phyloP scores from a whole-genome alignment of 1,139 yeast species.

The Tardiomyces blankii region DNA sequence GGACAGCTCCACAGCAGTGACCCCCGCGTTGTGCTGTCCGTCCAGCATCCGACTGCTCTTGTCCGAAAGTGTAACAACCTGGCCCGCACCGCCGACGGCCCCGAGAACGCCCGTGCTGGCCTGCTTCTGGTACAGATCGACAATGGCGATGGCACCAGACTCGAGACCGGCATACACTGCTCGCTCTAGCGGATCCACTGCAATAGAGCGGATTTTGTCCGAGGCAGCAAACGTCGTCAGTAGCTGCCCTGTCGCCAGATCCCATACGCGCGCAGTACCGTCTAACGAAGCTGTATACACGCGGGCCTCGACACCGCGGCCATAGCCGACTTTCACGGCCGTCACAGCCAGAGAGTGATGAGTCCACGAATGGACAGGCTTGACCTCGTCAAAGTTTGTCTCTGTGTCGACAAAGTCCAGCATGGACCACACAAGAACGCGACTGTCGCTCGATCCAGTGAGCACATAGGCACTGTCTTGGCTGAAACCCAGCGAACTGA shows the following conservation, averaged over 20 bases:
- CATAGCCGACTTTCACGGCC: constrained; percentile 44
- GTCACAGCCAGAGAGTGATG: constrained; percentile 73
- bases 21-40: constrained; percentile 21
- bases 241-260: constrained; percentile 26
- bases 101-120: constrained; percentile 34
- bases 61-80: constrained; percentile 21
- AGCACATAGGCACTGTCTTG: constrained; percentile 58
- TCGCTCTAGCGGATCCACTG: constrained; percentile 77
- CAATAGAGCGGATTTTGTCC: constrained; percentile 43
- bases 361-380: constrained; percentile 42
- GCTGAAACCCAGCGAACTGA: constrained; percentile 49
- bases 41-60: constrained; percentile 3
- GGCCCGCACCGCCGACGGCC: constrained; percentile 51
- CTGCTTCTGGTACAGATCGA: constrained; percentile 45
- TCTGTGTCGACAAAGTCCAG: constrained; percentile 42
- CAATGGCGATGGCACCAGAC: constrained; percentile 49
- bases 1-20: constrained; percentile 48
- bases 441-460: constrained; percentile 73
- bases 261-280: constrained; percentile 51
- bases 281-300: constrained; percentile 67
- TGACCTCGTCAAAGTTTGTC: constrained; percentile 18
- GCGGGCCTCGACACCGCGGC: constrained; percentile 46
- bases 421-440: constrained; percentile 67
- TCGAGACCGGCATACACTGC: constrained; percentile 58
- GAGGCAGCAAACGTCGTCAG: constrained; percentile 65